Percentiles rank a stretch among this genome's conserved stretches.
Conservation (phyloP, 2,329 filamentous ascomycete genomes). For the Elsinoe arachidis region DNA sequence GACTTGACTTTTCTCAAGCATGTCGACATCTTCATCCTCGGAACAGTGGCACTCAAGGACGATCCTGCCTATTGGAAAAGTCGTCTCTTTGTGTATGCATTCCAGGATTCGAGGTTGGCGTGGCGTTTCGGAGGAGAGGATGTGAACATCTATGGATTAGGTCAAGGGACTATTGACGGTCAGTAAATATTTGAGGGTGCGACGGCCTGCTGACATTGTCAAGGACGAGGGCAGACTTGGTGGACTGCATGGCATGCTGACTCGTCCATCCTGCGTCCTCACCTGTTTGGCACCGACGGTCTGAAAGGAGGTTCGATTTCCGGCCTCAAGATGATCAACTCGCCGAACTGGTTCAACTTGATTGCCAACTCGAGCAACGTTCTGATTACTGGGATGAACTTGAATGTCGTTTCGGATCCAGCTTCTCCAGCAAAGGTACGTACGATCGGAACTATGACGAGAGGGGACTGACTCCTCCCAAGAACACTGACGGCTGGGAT, state of each 20-base stretch:
- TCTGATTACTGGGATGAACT: neutral
- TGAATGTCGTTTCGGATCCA: slow-evolving; percentile 26
- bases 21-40: slow-evolving; percentile 55
- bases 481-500: slow-evolving; percentile 54
- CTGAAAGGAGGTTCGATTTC: slow-evolving; percentile 41
- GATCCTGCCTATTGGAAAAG: slow-evolving; percentile 61
- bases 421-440: neutral
- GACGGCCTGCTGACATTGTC: neutral
- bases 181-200: neutral
- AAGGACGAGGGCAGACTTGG: neutral
- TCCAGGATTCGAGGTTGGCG: slow-evolving; percentile 59
- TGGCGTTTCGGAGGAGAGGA: slow-evolving; percentile 58
- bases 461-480: slow-evolving; percentile 34
- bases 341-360: slow-evolving; percentile 55
- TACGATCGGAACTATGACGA: no score
- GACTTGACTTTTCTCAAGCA: slow-evolving; percentile 56
- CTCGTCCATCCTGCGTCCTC: slow-evolving; percentile 42
- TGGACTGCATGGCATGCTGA: neutral
- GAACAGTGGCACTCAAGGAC: slow-evolving; percentile 53
- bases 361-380: slow-evolving; percentile 58
- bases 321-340: slow-evolving; percentile 53
- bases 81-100: slow-evolving; percentile 54
- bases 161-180: slow-evolving; percentile 52
- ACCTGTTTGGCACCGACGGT: slow-evolving; percentile 50
- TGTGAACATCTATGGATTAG: slow-evolving; percentile 53